Conservation (phyloP, 805 yeast genomes). For the Pichia kluyveri region DNA sequence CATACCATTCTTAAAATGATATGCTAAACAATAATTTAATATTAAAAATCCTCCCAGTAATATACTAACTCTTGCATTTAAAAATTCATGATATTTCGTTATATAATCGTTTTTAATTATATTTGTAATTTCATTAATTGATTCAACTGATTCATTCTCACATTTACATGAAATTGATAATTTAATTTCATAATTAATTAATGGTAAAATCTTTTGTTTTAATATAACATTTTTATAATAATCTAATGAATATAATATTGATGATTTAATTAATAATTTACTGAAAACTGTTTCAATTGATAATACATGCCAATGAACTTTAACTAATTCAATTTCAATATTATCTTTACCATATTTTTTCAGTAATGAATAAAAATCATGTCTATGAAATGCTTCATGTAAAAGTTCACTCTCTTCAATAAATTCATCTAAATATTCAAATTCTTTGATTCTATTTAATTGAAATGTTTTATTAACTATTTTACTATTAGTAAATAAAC, state of each 20-base stretch:
- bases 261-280: slow-evolving; percentile 4
- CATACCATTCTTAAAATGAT: slow-evolving; percentile 8
- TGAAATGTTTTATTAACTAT: slow-evolving; percentile 1
- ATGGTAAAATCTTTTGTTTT: slow-evolving; percentile 5
- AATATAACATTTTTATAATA: slow-evolving; percentile 7
- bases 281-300: slow-evolving; percentile 1
- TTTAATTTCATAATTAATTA: not conserved
- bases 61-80: not conserved
- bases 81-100: not conserved
- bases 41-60: slow-evolving; percentile 2
- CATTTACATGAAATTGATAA: slow-evolving; percentile 5
- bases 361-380: not conserved
- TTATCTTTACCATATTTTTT: not conserved
- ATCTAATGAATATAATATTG: slow-evolving; percentile 4
- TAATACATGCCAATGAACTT: not conserved
- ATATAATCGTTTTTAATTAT: slow-evolving; percentile 6
- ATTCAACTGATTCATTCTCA: slow-evolving; percentile 2
- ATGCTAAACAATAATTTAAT: slow-evolving; percentile 7
- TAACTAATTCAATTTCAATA: not conserved
- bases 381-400: not conserved
- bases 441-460: not conserved
- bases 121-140: slow-evolving; percentile 1
- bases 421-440: not conserved
- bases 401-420: not conserved
- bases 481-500: not conserved